Base-by-base conservation (phyloP, 345 rosid genomes). In the Hibiscus syriacus region DNA sequence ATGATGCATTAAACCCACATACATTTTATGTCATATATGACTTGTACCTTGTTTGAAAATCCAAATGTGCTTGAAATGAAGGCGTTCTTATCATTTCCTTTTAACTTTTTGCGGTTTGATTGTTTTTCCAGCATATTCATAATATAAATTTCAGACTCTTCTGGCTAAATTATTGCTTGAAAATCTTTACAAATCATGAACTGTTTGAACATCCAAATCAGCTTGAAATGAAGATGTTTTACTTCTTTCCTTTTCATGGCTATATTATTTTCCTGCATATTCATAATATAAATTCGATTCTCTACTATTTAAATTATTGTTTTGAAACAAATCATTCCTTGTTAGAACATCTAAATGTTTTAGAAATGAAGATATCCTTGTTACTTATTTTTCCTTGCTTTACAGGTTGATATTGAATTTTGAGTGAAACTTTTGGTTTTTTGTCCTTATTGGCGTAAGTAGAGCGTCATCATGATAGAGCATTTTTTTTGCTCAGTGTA, bases 391-490 rank as follows among this genome's bases (percentile, higher is more conserved):
- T 50, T 19, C 5, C 6, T 20, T 22, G 36, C 8, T 20, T 20
- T 32, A 20, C 49, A 36, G 10, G 65, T 62, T 39, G 50, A 39
- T 19, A 62, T 41, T 61, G 30, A 39, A 19, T 61, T 22, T 39
- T 22, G 23, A 62, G 6, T 20, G 34, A 25, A 11, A 23, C 49
- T 25, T 55, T 54, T 50, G 6, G 5, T 50, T 23, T 67, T 36
- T 54, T 67, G 58, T 57, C 74, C 22, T 70, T 64, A 66, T 70
- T 39, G 30, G 52, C 38, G 39, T 64, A 64, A 74, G 3, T 19
- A 11, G 55, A 59, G 46, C 57, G 12, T 73, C 55, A 52, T 20
- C 64, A 59, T 17, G 39, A 67, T 57, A 67, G n/a, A 63, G 66
- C 13, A 50, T 63, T 30, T 30, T 4, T 20, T 66, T 52, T 34